A percentile compares a stretch with the other conserved stretches of the same genome.
phyloP scores from a whole-genome alignment of 2,329 filamentous ascomycete species.

The Botrytis fragariae region DNA sequence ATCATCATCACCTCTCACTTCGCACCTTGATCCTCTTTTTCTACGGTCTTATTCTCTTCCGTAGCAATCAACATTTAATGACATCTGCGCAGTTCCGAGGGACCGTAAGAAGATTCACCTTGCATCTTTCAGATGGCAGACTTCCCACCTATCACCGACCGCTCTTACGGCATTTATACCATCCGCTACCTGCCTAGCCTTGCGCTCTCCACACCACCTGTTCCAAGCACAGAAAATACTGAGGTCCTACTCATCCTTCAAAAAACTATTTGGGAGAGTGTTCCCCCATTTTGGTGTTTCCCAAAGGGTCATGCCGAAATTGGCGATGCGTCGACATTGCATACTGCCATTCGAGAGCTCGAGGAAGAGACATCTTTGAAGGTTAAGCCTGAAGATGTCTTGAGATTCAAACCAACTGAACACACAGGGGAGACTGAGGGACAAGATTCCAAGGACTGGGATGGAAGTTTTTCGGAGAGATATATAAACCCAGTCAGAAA shows the following conservation, averaged over 20 bases:
- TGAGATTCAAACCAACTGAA: conserved; percentile 10
- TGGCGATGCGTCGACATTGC: conserved; percentile 8
- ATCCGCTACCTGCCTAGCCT: conserved; percentile 21
- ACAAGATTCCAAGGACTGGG: conserved; percentile 12
- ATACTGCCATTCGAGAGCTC: conserved; percentile 26
- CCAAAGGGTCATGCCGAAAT: conserved; percentile 29
- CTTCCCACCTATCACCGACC: conserved; percentile 23
- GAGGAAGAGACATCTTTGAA: conserved; percentile 26
- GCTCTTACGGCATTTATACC: conserved; percentile 29
- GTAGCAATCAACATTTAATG: not conserved
- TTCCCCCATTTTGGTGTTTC: conserved; percentile 25
- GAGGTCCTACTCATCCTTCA: conserved; percentile 28
- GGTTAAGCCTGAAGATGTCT: conserved; percentile 13
- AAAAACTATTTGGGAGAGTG: conserved; percentile 15
- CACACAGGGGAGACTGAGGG: conserved; percentile 11
- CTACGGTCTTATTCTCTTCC: not conserved
- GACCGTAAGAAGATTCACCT: not conserved
- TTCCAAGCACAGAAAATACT: conserved; percentile 20
- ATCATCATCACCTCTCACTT: not conserved
- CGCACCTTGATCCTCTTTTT: not conserved
- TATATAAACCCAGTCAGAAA: conserved; percentile 24
- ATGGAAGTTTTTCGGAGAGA: conserved; percentile 18
- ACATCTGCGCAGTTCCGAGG: not conserved
- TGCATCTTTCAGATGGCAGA: not conserved
- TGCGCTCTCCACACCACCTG: not conserved